Percentiles rank a stretch among this genome's conserved stretches.
Evolutionary conservation across 371 early-diverging fungal genomes (phyloP).

Genomic region (Dipsacomyces acuminosporus): DNA sequence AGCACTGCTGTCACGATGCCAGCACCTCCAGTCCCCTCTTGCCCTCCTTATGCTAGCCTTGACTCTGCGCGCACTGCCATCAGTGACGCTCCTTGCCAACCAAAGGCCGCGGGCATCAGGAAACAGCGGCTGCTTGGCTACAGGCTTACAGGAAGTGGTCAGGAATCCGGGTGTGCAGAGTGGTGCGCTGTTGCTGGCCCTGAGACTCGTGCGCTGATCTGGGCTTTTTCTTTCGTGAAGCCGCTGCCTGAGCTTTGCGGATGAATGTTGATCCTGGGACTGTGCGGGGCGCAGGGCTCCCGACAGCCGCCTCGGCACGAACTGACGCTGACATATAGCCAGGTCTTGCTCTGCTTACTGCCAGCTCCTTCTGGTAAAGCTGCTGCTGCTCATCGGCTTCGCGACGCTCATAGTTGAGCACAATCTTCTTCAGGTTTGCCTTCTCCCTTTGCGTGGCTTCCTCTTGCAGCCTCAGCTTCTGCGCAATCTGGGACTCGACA

Average conservation of each 20-base stretch:
- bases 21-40: too few species aligned
- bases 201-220: neutral
- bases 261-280: slow-evolving; percentile 24
- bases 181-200: neutral
- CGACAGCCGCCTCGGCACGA: neutral
- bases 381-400: slow-evolving; percentile 62
- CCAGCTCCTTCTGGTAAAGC: slow-evolving; percentile 46
- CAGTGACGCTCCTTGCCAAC: too few species aligned
- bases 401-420: slow-evolving; percentile 83
- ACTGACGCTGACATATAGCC: neutral
- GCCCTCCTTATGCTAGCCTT: too few species aligned
- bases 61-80: too few species aligned
- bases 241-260: slow-evolving; percentile 4
- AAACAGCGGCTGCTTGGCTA: too few species aligned
- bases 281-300: neutral
- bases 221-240: slow-evolving; percentile 4
- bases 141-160: slow-evolving; percentile 6
- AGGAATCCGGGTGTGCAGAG: neutral
- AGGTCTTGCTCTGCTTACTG: slow-evolving; percentile 5
- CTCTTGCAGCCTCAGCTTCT: slow-evolving; percentile 75
- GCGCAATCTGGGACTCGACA: slow-evolving; percentile 74
- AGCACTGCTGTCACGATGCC: too few species aligned
- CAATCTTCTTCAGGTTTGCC: slow-evolving; percentile 82
- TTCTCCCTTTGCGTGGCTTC: slow-evolving; percentile 85
- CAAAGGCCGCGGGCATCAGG: too few species aligned